Evolutionary conservation across 192 early-diverging fungal genomes (phyloP).

Genomic region (Podila epicladia): DNA sequence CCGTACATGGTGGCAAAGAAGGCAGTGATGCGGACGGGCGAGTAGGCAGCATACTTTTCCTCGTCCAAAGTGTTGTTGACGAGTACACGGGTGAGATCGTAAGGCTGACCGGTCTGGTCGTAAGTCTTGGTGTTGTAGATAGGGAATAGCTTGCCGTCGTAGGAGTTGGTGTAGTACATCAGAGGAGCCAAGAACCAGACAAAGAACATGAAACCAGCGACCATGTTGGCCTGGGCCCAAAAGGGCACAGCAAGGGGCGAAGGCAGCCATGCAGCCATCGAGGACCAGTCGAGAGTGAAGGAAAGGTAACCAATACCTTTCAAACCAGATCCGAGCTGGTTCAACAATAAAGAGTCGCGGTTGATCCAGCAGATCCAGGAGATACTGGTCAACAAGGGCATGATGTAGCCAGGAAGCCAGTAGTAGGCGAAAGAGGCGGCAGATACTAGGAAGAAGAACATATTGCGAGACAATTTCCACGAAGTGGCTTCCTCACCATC

Average conservation of each 20-base stretch:
- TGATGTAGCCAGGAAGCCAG: slow-evolving; percentile 64
- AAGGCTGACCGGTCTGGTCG: slow-evolving; percentile 61
- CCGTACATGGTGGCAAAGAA: slow-evolving; percentile 77
- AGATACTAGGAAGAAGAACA: slow-evolving; percentile 60
- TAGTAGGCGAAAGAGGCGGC: slow-evolving; percentile 58
- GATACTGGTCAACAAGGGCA: slow-evolving; percentile 74
- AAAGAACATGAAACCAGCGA: slow-evolving; percentile 75
- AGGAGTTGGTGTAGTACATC: slow-evolving; percentile 73
- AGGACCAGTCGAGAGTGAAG: slow-evolving; percentile 80
- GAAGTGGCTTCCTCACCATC: slow-evolving; percentile 21
- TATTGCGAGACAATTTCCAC: slow-evolving; percentile 58
- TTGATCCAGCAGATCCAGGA: slow-evolving; percentile 63
- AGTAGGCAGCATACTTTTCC: slow-evolving; percentile 64
- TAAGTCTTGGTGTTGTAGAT: slow-evolving; percentile 75
- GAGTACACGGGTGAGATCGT: slow-evolving; percentile 67
- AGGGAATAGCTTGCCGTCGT: slow-evolving; percentile 64
- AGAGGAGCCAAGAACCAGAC: slow-evolving; percentile 81
- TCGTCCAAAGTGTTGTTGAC: slow-evolving; percentile 64
- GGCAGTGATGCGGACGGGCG: slow-evolving; percentile 72
- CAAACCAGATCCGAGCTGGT: slow-evolving; percentile 63
- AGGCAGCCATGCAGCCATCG: slow-evolving; percentile 60
- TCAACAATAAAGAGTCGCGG: slow-evolving; percentile 55
- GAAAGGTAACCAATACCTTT: slow-evolving; percentile 76
- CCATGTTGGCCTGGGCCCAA: slow-evolving; percentile 74
- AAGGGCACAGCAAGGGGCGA: slow-evolving; percentile 79